Conservation (phyloP, 176 grass and related monocot species). For the Urochloa ruziziensis region DNA sequence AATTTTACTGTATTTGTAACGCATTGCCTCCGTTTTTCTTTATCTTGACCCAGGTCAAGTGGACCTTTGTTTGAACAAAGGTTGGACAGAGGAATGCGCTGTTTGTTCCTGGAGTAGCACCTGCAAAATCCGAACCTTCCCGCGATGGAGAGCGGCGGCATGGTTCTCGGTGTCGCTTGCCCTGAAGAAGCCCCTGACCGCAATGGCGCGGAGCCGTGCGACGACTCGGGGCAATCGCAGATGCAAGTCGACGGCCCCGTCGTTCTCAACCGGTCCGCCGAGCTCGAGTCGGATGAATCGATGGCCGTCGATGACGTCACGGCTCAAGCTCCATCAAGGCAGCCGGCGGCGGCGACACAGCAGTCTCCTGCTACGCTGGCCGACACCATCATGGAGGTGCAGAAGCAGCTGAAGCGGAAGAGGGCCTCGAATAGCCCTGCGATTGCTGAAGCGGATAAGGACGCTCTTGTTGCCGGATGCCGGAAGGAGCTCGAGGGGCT, state of each 20-base stretch:
- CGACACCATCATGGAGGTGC: constrained; percentile 32
- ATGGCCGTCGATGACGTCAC: constrained; percentile 46
- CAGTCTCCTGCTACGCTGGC: constrained; percentile 4
- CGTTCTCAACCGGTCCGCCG: constrained; percentile 12
- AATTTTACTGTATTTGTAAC: background rate
- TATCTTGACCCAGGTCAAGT: constrained; percentile 1
- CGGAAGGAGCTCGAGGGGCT: constrained; percentile 48
- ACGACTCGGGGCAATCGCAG: background rate
- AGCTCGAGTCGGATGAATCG: constrained; percentile 16
- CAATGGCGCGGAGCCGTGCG: background rate
- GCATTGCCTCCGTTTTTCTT: background rate
- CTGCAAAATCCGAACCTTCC: background rate
- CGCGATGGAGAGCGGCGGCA: constrained; percentile 22
- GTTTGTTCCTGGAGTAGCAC: background rate
- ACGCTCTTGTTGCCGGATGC: constrained; percentile 34
- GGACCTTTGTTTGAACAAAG: background rate
- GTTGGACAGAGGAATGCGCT: background rate
- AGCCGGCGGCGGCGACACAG: background rate
- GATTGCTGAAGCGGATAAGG: constrained; percentile 52
- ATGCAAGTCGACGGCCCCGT: constrained; percentile 37
- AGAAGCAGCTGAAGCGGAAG: constrained; percentile 88
- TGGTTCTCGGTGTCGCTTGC: constrained; percentile 5
- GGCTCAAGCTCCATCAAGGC: background rate
- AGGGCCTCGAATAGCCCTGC: constrained; percentile 42
- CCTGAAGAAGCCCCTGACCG: background rate